A percentile compares a stretch with the other conserved stretches of the same genome.
phyloP scores from a whole-genome alignment of 75 land plant species.

The Azolla pinnata region DNA sequence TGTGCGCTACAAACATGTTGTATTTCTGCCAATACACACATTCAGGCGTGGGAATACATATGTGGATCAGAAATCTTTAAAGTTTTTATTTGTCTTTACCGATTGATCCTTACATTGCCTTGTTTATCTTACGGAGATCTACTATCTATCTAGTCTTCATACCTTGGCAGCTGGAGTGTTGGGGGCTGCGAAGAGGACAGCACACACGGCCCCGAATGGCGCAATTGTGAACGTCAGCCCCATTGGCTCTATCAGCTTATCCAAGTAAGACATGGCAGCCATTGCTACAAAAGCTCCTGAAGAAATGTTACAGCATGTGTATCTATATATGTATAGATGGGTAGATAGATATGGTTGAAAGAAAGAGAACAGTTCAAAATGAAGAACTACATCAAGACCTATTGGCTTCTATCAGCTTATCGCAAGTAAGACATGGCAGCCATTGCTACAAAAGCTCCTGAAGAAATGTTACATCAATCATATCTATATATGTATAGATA shows the following conservation, averaged over 20 bases:
- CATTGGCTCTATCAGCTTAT: slow-evolving; percentile 46
- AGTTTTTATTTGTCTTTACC: background rate
- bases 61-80: background rate
- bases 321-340: too few relatives aligned
- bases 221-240: slow-evolving; percentile 67
- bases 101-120: background rate
- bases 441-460: background rate
- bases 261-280: slow-evolving; percentile 53
- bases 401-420: background rate
- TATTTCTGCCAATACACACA: slow-evolving; percentile 48
- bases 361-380: too few relatives aligned
- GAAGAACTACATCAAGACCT: background rate
- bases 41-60: too few relatives aligned
- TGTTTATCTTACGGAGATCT: background rate
- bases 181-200: slow-evolving; percentile 59
- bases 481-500: too few relatives aligned
- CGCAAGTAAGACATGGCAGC: background rate
- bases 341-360: too few relatives aligned
- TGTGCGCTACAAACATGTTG: slow-evolving; percentile 74
- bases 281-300: slow-evolving; percentile 79
- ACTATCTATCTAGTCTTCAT: background rate
- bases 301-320: background rate
- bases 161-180: slow-evolving; percentile 68
- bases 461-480: background rate
- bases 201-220: slow-evolving; percentile 79